Evolutionary conservation across 2,329 filamentous ascomycete species (phyloP), one percentile per base, ranked within the genome.

Genomic region (Coniochaeta prunicola): DNA sequence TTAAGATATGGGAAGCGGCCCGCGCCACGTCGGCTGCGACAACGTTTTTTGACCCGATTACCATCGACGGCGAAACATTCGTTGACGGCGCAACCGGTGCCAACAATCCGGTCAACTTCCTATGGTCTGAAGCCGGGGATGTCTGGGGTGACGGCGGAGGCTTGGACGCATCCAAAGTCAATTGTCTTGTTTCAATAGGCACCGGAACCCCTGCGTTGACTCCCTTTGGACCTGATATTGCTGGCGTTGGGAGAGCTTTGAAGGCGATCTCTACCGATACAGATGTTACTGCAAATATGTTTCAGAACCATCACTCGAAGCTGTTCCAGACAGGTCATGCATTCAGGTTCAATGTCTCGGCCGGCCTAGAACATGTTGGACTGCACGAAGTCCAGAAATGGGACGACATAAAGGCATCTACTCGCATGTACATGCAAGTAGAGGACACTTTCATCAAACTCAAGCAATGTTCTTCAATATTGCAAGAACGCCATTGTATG

Each of bases 331-430:
- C 69, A 33, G 64, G 68, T 8, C 68, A 69, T 26, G 73, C 77
- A 60, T 79, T 71, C 63, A 73, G 76, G 8, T 79, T 80, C 61
- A 78, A 77, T 60, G 75, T 80, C 17, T 60, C 65, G 12, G 68
- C 66, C 21, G 73, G 76, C 5, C 65, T 80, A 1, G 71, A 74
- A 57, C 66, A 73, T 19, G 69, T 79, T 56, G 71, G 70, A 3
- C 66, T 79, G 1, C 72, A 78, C 59, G 73, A 77, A 59, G 62
- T 64, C 4, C 64, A 67, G 17, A 69, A 72, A 63, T 63, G 65
- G 30, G 66, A 64, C 17, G 65, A 66, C 38, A 70, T 75, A 60
- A 59, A 59, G n/a, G 60, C 64, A 24, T 66, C 64, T n/a, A 68
- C 65, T 19, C 30, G 57, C 17, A 58, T 53, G 19, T 65, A 66